Percentiles rank a stretch among this genome's conserved stretches.
These are phyloP conservation scores for Persicaria maculosa DNA, from an alignment of 148 eudicot species.

Conservation along the genomic window DNA sequence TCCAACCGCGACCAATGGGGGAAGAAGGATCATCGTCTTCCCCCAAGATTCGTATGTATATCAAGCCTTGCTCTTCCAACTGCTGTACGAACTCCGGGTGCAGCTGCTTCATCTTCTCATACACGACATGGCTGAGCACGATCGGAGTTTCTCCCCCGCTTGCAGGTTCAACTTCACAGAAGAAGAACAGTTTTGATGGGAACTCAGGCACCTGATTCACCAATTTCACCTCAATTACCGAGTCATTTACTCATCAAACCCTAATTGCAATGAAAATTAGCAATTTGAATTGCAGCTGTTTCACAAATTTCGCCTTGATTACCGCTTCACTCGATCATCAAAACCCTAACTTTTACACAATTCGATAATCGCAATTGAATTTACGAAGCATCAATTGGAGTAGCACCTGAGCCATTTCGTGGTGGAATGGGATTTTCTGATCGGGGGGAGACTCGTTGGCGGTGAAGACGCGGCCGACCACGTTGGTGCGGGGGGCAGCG, in stretches of 20 bases:
- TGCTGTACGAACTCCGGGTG: constrained; percentile 67
- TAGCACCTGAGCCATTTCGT: constrained; percentile 83
- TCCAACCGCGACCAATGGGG: constrained; percentile 90
- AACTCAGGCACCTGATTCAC: constrained; percentile 62
- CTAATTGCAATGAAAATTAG: neutral
- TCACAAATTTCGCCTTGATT: neutral
- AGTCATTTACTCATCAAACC: neutral
- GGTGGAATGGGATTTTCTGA: constrained; percentile 86
- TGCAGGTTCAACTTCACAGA: constrained; percentile 77
- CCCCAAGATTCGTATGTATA: constrained; percentile 72
- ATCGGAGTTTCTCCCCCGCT: constrained; percentile 92
- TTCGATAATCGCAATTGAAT: neutral
- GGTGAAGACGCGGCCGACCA: constrained; percentile 80
- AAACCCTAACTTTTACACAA: neutral
- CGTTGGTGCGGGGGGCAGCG: constrained; percentile 59
- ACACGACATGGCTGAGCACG: constrained; percentile 81
- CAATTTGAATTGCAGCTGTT: neutral
- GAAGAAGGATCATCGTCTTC: constrained; percentile 80
- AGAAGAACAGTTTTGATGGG: constrained; percentile 85
- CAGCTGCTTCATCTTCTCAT: constrained; percentile 67
- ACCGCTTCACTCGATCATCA: neutral
- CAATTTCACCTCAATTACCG: neutral
- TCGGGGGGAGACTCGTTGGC: constrained; percentile 89
- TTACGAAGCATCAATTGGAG: neutral
- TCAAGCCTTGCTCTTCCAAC: constrained; percentile 64